Conservation (phyloP, 768 basidiomycete genomes). For the Sistotremastrum niveocremeum region DNA sequence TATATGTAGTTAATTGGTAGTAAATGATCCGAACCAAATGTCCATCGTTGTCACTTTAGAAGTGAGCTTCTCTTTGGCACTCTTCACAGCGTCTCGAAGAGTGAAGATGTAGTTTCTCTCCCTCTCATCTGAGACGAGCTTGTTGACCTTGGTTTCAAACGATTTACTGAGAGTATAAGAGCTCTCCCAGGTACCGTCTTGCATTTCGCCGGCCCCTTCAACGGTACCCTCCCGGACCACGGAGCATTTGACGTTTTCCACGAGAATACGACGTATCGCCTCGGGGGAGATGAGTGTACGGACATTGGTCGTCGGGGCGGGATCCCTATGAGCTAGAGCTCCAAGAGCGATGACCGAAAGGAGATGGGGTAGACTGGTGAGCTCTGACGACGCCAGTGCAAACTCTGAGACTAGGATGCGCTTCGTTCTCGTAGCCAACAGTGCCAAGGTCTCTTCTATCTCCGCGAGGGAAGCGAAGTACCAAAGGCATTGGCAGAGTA, state of each 20-base stretch:
- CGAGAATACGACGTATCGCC: constrained; percentile 15
- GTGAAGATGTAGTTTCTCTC: constrained; percentile 20
- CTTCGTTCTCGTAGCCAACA: constrained; percentile 11
- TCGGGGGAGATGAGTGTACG: constrained; percentile 23
- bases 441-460: constrained; percentile 16
- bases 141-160: constrained; percentile 16
- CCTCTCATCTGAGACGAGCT: constrained; percentile 16
- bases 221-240: constrained; percentile 13
- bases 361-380: constrained; percentile 18
- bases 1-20: constrained; percentile 1
- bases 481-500: constrained; percentile 25
- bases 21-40: constrained; percentile 18
- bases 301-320: constrained; percentile 17
- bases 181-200: constrained; percentile 26
- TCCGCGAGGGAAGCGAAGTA: constrained; percentile 25
- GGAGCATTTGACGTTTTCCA: constrained; percentile 11
- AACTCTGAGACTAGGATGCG: constrained; percentile 23
- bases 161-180: constrained; percentile 8
- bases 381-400: constrained; percentile 14
- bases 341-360: constrained; percentile 24
- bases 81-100: constrained; percentile 16
- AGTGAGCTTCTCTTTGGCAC: constrained; percentile 4
- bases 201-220: constrained; percentile 12
- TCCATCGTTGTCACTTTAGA: constrained; percentile 17
- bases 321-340: constrained; percentile 20